Base-by-base conservation (phyloP, 768 basidiomycete genomes). In the Kwoniella shandongensis region DNA sequence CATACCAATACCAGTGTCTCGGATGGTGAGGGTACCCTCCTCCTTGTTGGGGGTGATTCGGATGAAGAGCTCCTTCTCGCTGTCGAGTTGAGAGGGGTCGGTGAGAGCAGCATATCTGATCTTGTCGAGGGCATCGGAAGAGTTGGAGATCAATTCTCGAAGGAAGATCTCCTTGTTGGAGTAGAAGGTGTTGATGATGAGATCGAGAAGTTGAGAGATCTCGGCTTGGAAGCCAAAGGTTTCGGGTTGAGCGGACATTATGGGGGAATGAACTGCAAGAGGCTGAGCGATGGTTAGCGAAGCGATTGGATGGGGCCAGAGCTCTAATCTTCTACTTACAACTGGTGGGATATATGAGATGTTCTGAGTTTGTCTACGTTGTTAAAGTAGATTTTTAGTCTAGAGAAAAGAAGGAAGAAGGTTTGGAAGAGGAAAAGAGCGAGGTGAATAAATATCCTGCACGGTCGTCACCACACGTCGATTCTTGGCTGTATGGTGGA, bases 101-200 rank as follows among this genome's bases (percentile, higher is more conserved):
- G 94, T 99, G 66, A 98, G 82, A 52, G 96, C 94, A 30, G 88
- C 84, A 78, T 98, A 99, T 45, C 96, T 91, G 75, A 98, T 89
- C 83, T 98, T 98, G 82, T 99, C 96, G 79, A 98, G 85, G 47
- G 96, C 96, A 85, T 98, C 96, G 59, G 96, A 98, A 65, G 82
- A 81, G 81, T 97, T 97, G 65, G 94, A 98, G 53, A 78, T 97
- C 69, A 98, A 63, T 80, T 98, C 96, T 78, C 96, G 89, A 69
- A 99, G 87, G 86, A 98, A 98, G 79, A 99, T 98, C 81, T 97
- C 94, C 84, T 99, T 99, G 87, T 99, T 97, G 62, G 92, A 96
- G 86, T 98, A 99, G 86, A 98, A 98, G 63, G 94, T 97, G 83
- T 97, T 97, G 85, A 98, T 97, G 83, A 98, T 98, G 76, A 98